Conservation (phyloP, 1,139 yeast genomes). For the Suhomyces wounanorum region DNA sequence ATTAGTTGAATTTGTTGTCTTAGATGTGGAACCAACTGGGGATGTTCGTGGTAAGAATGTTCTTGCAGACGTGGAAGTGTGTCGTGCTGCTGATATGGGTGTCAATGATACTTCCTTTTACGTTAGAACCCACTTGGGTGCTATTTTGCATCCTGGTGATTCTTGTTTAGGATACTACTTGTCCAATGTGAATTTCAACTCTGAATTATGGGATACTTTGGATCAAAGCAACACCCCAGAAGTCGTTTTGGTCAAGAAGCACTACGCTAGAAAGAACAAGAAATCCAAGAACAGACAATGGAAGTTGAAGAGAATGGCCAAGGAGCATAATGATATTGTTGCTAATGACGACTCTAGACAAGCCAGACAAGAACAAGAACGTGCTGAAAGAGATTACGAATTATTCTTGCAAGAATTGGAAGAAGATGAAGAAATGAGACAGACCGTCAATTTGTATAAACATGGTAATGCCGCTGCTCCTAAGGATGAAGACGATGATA, state of each 20-base stretch:
- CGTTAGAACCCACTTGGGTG: conserved; percentile 90
- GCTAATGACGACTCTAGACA: conserved; percentile 77
- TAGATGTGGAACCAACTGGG: conserved; percentile 95
- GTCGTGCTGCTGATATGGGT: conserved; percentile 85
- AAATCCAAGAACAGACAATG: conserved; percentile 83
- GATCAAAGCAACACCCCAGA: conserved; percentile 74
- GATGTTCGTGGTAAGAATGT: conserved; percentile 78
- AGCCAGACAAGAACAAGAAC: conserved; percentile 85
- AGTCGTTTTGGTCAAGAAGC: conserved; percentile 88
- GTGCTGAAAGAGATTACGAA: conserved; percentile 95
- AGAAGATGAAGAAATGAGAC: conserved; percentile 94
- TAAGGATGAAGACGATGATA: conserved; percentile 46
- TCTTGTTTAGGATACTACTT: conserved; percentile 88
- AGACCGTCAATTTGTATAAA: conserved; percentile 85
- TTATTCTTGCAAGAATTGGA: conserved; percentile 94
- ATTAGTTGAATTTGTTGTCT: conserved; percentile 82
- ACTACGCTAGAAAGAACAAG: conserved; percentile 77
- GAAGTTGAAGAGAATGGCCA: conserved; percentile 98
- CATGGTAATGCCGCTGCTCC: conserved; percentile 40
- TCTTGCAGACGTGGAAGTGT: conserved; percentile 86
- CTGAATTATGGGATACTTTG: conserved; percentile 76
- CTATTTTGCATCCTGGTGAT: conserved; percentile 93
- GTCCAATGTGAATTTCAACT: conserved; percentile 82
- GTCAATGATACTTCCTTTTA: conserved; percentile 78
- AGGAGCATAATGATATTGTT: conserved; percentile 84